These are phyloP conservation scores for Neurospora cerealis DNA, from an alignment of 495 filamentous ascomycete genomes.

Conservation along the genomic window DNA sequence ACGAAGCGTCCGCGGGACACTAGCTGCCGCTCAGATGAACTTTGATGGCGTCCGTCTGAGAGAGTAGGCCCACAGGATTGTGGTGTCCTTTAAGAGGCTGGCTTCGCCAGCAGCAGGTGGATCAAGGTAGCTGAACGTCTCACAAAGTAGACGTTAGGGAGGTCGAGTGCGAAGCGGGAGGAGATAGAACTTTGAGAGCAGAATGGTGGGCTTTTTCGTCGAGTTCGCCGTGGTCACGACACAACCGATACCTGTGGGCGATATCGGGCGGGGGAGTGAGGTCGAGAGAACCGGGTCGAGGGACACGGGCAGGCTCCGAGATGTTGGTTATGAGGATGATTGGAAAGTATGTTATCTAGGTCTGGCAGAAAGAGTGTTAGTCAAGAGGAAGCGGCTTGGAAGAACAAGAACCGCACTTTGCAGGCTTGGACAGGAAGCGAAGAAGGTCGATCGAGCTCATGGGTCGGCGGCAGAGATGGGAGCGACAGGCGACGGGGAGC, in stretches of 20 bases:
- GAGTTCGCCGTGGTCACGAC: conserved; percentile 56
- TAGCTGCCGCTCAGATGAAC: conserved; percentile 84
- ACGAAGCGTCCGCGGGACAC: conserved; percentile 47
- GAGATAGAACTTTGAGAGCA: conserved; percentile 67
- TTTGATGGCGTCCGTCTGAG: conserved; percentile 74
- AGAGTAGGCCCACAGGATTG: conserved; percentile 87
- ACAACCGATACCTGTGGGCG: conserved; percentile 73
- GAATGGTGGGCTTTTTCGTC: conserved; percentile 65
- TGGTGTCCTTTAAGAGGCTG: conserved; percentile 37
- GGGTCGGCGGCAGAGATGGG: conserved; percentile 16
- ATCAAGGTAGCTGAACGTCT: conserved; percentile 40
- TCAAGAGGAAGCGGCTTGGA: neutral
- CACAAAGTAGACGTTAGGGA: conserved; percentile 64
- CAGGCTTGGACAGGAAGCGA: conserved; percentile 90
- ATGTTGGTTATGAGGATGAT: conserved; percentile 4
- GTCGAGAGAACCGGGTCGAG: conserved; percentile 3
- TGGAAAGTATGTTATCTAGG: conserved; percentile 73
- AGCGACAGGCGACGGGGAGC: neutral
- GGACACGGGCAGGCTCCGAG: neutral
- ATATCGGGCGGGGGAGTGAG: conserved; percentile 51
- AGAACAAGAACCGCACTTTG: conserved; percentile 58
- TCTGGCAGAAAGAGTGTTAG: conserved; percentile 37
- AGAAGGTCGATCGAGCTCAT: conserved; percentile 92
- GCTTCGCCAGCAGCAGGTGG: conserved; percentile 45
- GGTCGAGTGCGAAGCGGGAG: conserved; percentile 74